These are phyloP conservation scores for Trichomonascaceae sp. DNA, from an alignment of 1,139 yeast species.

Conservation along the genomic window DNA sequence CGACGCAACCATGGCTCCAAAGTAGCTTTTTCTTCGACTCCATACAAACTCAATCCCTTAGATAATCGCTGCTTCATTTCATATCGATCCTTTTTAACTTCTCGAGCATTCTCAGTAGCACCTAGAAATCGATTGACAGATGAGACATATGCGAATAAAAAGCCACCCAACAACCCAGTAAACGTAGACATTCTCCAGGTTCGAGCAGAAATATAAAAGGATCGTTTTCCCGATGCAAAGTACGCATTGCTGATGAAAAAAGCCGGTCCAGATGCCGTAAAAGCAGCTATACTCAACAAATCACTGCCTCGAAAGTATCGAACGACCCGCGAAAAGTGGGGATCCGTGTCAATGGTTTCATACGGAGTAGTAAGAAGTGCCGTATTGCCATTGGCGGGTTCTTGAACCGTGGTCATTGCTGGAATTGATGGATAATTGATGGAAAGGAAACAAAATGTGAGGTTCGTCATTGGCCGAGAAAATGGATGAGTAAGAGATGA, in stretches of 20 bases:
- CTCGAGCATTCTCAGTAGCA: conserved; percentile 64
- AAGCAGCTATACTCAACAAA: conserved; percentile 57
- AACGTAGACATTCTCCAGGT: conserved; percentile 52
- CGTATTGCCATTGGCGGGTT: conserved; percentile 23
- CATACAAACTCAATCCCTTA: conserved; percentile 60
- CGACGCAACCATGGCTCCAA: conserved; percentile 70
- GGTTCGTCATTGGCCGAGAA: conserved; percentile 6
- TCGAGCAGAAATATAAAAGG: conserved; percentile 51
- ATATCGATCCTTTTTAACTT: conserved; percentile 65
- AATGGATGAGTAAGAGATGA: background rate
- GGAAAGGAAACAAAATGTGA: background rate
- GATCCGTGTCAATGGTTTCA: conserved; percentile 68
- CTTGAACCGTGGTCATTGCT: conserved; percentile 3
- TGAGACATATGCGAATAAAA: conserved; percentile 55
- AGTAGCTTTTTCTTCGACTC: conserved; percentile 42
- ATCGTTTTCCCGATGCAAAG: conserved; percentile 45
- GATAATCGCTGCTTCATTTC: conserved; percentile 66
- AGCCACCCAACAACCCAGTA: conserved; percentile 67
- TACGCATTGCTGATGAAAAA: conserved; percentile 57
- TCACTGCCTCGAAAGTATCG: conserved; percentile 68
- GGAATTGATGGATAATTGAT: background rate
- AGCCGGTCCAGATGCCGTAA: conserved; percentile 59
- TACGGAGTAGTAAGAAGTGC: conserved; percentile 31
- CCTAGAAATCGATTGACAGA: conserved; percentile 76
- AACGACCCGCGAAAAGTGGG: conserved; percentile 66